Evolutionary conservation across 192 early-diverging fungal genomes (phyloP), one percentile per base, ranked within the genome.

Genomic region (Entomortierella parvispora): DNA sequence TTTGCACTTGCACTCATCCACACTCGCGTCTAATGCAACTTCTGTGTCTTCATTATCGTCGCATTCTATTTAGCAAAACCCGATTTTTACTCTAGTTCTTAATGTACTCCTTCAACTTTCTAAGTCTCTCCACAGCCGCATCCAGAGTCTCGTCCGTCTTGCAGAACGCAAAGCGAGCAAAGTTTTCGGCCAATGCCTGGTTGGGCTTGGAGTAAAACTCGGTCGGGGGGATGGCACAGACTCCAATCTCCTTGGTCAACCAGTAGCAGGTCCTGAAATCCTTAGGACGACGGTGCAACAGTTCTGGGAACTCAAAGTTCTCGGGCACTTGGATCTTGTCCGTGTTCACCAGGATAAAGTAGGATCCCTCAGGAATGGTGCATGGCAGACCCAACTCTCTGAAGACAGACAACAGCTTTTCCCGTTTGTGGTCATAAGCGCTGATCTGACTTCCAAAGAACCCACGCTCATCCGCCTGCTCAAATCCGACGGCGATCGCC

Each of bases 151-250:
- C 91, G 60, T 91, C 89, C 6, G 89, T 93, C 82, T 98, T 98
- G 84, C 95, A 97, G 67, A 95, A 98, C 26, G 95, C 95, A 65
- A 98, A 97, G 34, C 96, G 85, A 15, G 92, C 91, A 68, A 90
- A 90, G 65, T 93, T 68, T 37, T 91, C 87, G 3, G 91, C 93
- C 52, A 93, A 65, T 7, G 76, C 40, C 58, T 83, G 84, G 75
- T 92, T 90, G 20, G 82, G 82, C 40, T 80, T 84, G 44, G 88
- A 90, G 69, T 96, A 96, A 71, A 98, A 98, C 69, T 95, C 93
- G 43, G 89, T 87, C 2, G 95, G 93, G 54, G 97, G 97, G 71
- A 98, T 98, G 10, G 92, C 89, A 4, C 92, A 92, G 4, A 98
- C 95, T 32, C 95, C 95, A 75, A 92, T 91, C 69, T 95, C 90